phyloP scores from a whole-genome alignment of 805 yeast species.

The Pichia phayaonensis region DNA sequence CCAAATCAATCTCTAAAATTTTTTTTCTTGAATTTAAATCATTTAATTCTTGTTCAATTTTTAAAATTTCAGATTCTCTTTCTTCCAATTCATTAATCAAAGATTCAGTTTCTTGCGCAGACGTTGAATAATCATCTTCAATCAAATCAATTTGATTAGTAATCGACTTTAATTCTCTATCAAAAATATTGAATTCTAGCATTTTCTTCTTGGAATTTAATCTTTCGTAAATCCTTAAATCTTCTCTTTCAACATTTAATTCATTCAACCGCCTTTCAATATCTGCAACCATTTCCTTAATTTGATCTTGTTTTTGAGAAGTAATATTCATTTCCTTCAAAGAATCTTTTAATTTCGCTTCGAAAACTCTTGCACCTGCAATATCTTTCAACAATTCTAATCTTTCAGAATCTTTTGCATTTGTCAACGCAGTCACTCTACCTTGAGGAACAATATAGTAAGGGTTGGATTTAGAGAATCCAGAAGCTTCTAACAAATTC shows the following conservation, averaged over 20 bases:
- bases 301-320: constrained; percentile 58
- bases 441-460: constrained; percentile 98
- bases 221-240: constrained; percentile 60
- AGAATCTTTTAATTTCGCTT: constrained; percentile 70
- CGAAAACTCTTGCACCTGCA: constrained; percentile 92
- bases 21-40: constrained; percentile 42
- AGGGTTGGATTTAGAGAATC: constrained; percentile 84
- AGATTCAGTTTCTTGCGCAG: constrained; percentile 44
- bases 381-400: constrained; percentile 77
- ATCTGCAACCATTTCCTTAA: constrained; percentile 63
- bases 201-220: constrained; percentile 62
- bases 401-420: constrained; percentile 81
- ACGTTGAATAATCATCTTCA: constrained; percentile 47
- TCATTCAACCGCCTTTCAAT: constrained; percentile 69
- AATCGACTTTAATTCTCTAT: constrained; percentile 63
- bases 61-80: constrained; percentile 46
- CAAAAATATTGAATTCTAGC: constrained; percentile 67
- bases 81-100: constrained; percentile 50
- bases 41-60: constrained; percentile 38
- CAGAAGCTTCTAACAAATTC: constrained; percentile 83
- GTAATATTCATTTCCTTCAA: constrained; percentile 72
- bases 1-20: constrained; percentile 46
- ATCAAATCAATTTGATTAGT: constrained; percentile 51
- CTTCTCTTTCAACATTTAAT: constrained; percentile 72
- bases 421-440: constrained; percentile 76